These are phyloP conservation scores for Gnaphalium uliginosum DNA, from an alignment of 129 eudicot species.

Conservation along the genomic window DNA sequence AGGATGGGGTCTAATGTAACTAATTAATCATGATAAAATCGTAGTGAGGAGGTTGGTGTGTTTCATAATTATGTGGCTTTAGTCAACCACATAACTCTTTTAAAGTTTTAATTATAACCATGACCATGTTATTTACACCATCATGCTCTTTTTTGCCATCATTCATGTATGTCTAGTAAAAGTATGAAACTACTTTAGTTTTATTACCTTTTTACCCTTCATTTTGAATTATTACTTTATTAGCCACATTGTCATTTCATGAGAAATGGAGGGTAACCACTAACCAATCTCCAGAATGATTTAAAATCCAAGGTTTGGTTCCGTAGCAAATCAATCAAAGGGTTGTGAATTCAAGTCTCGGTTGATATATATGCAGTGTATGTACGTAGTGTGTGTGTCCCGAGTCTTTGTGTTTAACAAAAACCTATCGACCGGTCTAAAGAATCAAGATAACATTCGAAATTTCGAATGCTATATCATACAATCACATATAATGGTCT, in stretches of 20 bases:
- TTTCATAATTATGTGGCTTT: slow-evolving; percentile 39
- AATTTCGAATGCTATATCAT: neutral
- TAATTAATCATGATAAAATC: slow-evolving; percentile 27
- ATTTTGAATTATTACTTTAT: neutral
- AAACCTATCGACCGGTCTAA: neutral
- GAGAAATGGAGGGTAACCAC: neutral
- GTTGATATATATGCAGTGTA: neutral
- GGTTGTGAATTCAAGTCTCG: neutral
- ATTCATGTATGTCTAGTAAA: slow-evolving; percentile 21
- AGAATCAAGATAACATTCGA: neutral
- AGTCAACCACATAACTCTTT: slow-evolving; percentile 39
- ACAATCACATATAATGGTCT: neutral
- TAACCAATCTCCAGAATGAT: neutral
- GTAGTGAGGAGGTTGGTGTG: slow-evolving; percentile 37
- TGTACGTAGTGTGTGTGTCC: neutral
- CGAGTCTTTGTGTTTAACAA: neutral
- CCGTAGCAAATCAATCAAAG: too few species aligned
- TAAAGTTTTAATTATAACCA: slow-evolving; percentile 39
- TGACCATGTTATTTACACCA: slow-evolving; percentile 36
- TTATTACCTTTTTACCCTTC: slow-evolving; percentile 16
- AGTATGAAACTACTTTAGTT: slow-evolving; percentile 11
- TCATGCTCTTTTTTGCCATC: slow-evolving; percentile 23
- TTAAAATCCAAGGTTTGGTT: neutral
- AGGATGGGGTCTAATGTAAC: slow-evolving; percentile 28
- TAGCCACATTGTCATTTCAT: neutral